Evolutionary conservation across 352 stramenopile species (phyloP).

Genomic region (Phytophthora citrophthora): DNA sequence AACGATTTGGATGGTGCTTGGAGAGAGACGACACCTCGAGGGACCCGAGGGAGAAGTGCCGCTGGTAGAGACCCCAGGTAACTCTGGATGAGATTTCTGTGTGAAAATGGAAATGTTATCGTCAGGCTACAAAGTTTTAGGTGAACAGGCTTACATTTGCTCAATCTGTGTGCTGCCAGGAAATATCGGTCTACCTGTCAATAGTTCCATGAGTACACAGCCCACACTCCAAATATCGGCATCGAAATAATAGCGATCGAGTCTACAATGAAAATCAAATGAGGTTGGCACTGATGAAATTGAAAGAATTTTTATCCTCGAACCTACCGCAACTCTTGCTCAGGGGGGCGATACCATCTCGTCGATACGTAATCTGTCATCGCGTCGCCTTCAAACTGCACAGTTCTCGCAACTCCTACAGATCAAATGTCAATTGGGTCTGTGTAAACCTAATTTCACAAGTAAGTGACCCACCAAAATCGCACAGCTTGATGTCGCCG

Average conservation of each 20-base stretch:
- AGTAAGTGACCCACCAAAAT: constrained; percentile 58
- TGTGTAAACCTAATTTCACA: background rate
- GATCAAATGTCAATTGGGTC: background rate
- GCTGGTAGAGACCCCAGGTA: constrained; percentile 64
- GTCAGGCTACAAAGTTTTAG: background rate
- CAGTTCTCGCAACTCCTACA: constrained; percentile 67
- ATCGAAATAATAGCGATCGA: constrained; percentile 83
- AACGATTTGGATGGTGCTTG: constrained; percentile 58
- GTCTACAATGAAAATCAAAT: constrained; percentile 33
- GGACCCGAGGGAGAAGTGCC: constrained; percentile 48
- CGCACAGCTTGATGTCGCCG: constrained; percentile 76
- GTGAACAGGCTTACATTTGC: constrained; percentile 57
- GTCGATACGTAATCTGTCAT: constrained; percentile 84
- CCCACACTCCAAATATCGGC: constrained; percentile 86
- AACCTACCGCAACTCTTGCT: constrained; percentile 77
- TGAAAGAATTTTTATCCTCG: background rate
- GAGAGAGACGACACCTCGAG: constrained; percentile 49
- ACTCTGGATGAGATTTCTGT: constrained; percentile 79
- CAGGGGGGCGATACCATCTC: constrained; percentile 81
- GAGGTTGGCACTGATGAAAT: background rate
- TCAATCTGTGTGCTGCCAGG: constrained; percentile 81
- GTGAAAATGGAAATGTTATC: background rate
- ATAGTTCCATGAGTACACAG: constrained; percentile 76
- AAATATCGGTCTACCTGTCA: constrained; percentile 80
- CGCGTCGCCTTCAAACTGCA: constrained; percentile 82